Evolutionary conservation across 164 flowering plant genomes (phyloP), one percentile per base, ranked within the genome.

Genomic region (Chimonanthus praecox): DNA sequence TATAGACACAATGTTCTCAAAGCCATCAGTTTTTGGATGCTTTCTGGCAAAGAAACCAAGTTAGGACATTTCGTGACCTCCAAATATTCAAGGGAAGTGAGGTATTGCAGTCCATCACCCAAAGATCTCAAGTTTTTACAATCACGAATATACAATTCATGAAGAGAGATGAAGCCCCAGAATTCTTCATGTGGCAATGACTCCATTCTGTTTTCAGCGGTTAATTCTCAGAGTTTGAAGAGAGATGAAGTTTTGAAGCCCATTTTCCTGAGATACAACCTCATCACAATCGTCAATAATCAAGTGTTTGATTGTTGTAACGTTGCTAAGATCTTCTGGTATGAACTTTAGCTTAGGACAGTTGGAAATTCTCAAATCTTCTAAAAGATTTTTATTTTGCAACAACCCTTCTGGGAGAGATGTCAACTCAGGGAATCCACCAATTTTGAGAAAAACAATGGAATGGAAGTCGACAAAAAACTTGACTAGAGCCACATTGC

Each of bases 311-410:
- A 79, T 67, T 45, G 66, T 43, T 44, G 50, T 45, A 20, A 73
- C 73, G 65, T 47, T 13, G n/a, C 10, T 58, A 6, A 79, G 47
- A 64, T 73, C 72, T 33, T 44, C 64, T n/a, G 61, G 64, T 49
- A 67, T 58, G 62, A 51, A n/a, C 63, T 69, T 7, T 50, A 78
- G 49, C 16, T 78, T 66, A 3, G 70, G 73, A 61, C 78, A 79
- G 4, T 72, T n/a, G 15, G 43, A 5, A 43, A 79, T 73, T 4
- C 7, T 43, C 46, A 79, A 16, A 18, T 46, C 18, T 4, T 49
- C 15, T 7, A 79, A 75, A 48, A 3, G 51, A 21, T 16, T 8
- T 69, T 69, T 64, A 20, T 79, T 70, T 21, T 44, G 46, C 3
- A 75, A 64, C 48, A 79, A 58, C 10, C 71, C 46, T n/a, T 49